Evolutionary conservation across 2,329 filamentous ascomycete genomes (phyloP).

Genomic region (Botrytis deweyae): DNA sequence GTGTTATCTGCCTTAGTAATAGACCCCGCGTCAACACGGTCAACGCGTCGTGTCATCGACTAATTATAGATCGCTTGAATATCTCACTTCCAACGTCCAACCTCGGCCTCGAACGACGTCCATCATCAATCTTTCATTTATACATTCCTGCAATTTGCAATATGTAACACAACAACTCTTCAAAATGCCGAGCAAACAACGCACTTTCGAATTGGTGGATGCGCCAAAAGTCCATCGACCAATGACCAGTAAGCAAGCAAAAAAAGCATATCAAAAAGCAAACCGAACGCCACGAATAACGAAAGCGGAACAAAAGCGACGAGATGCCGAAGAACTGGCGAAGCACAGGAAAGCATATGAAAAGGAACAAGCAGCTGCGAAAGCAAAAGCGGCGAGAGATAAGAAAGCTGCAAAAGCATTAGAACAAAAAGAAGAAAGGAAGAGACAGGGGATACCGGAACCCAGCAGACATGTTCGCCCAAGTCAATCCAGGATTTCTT

Average conservation of each 20-base stretch:
- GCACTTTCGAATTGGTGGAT: conserved; percentile 44
- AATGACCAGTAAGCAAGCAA: conserved; percentile 52
- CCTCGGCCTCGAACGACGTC: not conserved
- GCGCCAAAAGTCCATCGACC: conserved; percentile 39
- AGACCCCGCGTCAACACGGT: not conserved
- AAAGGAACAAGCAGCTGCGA: conserved; percentile 51
- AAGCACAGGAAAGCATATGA: conserved; percentile 52
- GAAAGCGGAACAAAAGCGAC: conserved; percentile 40
- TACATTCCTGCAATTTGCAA: not conserved
- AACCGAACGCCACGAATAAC: conserved; percentile 46
- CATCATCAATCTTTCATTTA: not conserved
- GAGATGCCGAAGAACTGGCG: conserved; percentile 44
- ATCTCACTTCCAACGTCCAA: not conserved
- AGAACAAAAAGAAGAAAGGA: conserved; percentile 51
- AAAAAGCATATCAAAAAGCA: conserved; percentile 47
- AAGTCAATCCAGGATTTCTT: conserved; percentile 57
- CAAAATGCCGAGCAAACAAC: conserved; percentile 7
- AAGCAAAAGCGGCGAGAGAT: conserved; percentile 52
- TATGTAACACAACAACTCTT: not conserved
- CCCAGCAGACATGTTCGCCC: conserved; percentile 49
- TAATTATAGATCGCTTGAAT: not conserved
- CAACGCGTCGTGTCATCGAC: not conserved
- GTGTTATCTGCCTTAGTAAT: not conserved
- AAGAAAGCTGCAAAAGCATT: conserved; percentile 56
- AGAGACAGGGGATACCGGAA: conserved; percentile 52